These are phyloP conservation scores for Planoprotostelium fungivorum DNA, from an alignment of 78 protist genomes.

Conservation along the genomic window DNA sequence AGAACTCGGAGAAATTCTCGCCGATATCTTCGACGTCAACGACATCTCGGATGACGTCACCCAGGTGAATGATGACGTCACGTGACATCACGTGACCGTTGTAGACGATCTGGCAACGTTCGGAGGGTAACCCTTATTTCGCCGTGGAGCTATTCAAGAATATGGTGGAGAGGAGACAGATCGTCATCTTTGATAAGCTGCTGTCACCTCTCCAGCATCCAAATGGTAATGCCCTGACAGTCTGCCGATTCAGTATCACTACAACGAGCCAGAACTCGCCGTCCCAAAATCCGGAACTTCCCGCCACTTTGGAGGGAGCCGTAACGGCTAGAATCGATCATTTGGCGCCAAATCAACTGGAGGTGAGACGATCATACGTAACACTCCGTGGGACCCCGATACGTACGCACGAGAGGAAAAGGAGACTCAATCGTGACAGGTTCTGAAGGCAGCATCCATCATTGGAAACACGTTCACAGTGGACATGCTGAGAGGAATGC, in stretches of 20 bases:
- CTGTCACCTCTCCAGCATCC: no score
- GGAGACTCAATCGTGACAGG: not conserved
- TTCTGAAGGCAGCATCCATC: not conserved
- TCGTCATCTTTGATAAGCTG: not conserved
- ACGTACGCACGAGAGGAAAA: not conserved
- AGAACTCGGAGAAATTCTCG: no score
- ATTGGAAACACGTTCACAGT: not conserved
- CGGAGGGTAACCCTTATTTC: not conserved
- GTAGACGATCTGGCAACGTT: not conserved
- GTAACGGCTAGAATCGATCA: not conserved
- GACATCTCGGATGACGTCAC: not conserved
- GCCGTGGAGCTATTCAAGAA: not conserved
- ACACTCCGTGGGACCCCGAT: not conserved
- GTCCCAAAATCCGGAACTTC: not conserved
- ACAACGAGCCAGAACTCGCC: not conserved
- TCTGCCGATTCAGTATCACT: no score
- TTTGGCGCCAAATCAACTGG: not conserved
- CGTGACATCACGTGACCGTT: not conserved
- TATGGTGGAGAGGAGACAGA: not conserved
- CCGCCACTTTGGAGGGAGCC: not conserved
- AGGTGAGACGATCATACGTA: not conserved
- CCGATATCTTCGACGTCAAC: not conserved
- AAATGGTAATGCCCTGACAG: no score
- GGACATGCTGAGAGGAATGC: not conserved
- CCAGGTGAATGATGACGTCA: not conserved